Evolutionary conservation across 2,329 filamentous ascomycete genomes (phyloP).

Genomic region (Ophiostoma fasciatum): DNA sequence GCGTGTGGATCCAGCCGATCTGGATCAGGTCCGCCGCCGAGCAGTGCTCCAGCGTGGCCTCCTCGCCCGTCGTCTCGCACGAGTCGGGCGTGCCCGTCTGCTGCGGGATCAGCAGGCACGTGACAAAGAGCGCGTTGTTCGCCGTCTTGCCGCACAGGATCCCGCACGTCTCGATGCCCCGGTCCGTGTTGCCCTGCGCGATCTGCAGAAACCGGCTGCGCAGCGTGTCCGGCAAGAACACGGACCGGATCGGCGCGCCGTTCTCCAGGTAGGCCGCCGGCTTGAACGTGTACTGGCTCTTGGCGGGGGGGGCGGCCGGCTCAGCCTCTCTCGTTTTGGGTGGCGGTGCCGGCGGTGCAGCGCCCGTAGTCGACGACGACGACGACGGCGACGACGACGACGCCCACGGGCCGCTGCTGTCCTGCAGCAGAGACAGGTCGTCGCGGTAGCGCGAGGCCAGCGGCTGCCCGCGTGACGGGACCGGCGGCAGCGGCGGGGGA

Average conservation of each 20-base stretch:
- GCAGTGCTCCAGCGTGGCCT: conserved; percentile 76
- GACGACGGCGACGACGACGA: no score
- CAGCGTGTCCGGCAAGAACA: conserved; percentile 70
- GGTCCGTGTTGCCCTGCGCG: conserved; percentile 60
- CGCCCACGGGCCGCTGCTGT: no score
- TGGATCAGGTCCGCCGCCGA: conserved; percentile 71
- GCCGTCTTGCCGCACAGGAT: conserved; percentile 84
- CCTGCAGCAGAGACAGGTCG: conserved; percentile 2
- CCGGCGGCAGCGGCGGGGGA: not conserved
- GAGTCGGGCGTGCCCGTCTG: conserved; percentile 85
- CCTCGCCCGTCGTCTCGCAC: conserved; percentile 84
- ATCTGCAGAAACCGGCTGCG: conserved; percentile 60
- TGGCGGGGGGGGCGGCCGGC: conserved; percentile 15
- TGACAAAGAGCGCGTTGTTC: conserved; percentile 87
- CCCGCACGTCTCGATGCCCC: conserved; percentile 85
- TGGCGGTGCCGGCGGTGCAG: not conserved
- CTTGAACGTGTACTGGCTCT: conserved; percentile 59
- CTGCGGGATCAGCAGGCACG: conserved; percentile 75
- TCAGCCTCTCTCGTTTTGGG: not conserved
- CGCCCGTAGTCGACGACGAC: no score
- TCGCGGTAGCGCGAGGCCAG: not conserved
- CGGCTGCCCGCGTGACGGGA: conserved; percentile 1
- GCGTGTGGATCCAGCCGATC: conserved; percentile 95
- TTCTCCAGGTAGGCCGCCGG: conserved; percentile 83
- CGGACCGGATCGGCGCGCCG: conserved; percentile 67